phyloP scores from a whole-genome alignment of 257 asterid species.

The Solanum sejunctum region DNA sequence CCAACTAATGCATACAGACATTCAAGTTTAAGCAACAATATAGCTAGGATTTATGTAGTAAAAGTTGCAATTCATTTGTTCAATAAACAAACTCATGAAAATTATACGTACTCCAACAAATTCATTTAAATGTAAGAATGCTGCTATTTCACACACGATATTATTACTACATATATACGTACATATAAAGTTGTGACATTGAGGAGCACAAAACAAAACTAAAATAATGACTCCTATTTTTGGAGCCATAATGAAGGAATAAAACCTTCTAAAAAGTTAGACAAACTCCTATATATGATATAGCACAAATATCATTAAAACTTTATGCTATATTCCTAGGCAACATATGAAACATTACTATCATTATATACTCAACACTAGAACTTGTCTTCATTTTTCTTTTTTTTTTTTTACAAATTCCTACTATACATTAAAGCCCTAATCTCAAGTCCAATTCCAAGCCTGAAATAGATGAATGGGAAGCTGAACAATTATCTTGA shows the following conservation, averaged over 20 bases:
- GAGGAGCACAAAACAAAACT: neutral
- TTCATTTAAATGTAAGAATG: neutral
- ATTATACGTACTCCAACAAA: neutral
- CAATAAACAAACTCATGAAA: too few relatives aligned
- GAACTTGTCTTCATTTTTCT: neutral
- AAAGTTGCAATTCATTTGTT: too few relatives aligned
- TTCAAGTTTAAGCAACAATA: too few relatives aligned
- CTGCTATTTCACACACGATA: neutral
- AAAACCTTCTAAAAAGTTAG: neutral
- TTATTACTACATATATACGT: neutral
- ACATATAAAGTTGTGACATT: neutral
- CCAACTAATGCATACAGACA: too few relatives aligned
- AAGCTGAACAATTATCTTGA: conserved; percentile 6
- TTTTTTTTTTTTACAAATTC: neutral
- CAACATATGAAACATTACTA: neutral
- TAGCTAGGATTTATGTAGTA: too few relatives aligned
- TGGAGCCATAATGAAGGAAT: neutral
- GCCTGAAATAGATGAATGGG: conserved; percentile 11
- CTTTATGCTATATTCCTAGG: neutral
- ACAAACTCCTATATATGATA: neutral
- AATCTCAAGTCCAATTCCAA: conserved; percentile 42
- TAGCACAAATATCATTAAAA: neutral
- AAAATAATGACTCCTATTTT: neutral
- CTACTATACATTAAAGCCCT: conserved; percentile 29
- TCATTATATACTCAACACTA: neutral